Evolutionary conservation across 2,329 filamentous ascomycete genomes (phyloP), one percentile per base, ranked within the genome.

Genomic region (Fonsecaea nubica): DNA sequence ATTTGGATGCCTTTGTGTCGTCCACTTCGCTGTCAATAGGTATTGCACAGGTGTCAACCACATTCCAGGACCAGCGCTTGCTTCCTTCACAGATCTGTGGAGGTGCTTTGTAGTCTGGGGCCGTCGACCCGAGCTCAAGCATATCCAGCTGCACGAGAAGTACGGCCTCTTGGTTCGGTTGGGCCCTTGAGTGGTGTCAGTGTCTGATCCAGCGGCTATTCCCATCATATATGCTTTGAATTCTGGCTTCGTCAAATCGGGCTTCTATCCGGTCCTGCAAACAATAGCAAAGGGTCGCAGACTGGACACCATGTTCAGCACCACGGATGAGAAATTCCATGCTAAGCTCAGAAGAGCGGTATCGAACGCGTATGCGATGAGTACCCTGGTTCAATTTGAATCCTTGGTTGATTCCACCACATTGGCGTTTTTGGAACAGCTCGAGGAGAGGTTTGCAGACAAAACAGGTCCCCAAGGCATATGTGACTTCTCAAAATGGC

Each of bases 371-470:
- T 82, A 82, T 65, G 76, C 78, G 1, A 77, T 83, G 75, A 78
- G 73, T 21, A 80, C 66, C 3, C 55, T 69, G 35, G 64, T 69
- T 7, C 61, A 64, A 36, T 67, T 69, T 30, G 92, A 95, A 74
- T 90, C 91, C 0, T 89, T 92, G 36, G 91, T 94, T 38, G 90
- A 92, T 75, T 89, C 87, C 71, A 92, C 90, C 0, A 89, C 89
- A 0, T 85, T 86, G 69, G 80, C 90, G 1, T 93, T 92, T 75
- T 83, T 93, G 12, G 77, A 82, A 30, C 86, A 87, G 75, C 89
- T 87, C 0, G 81, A 86, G 69, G 79, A 81, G 1, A 74, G 88
- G 3, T 89, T 83, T 70, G 82, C 80, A 12, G 86, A 87, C 65
- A 69, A 4, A 68, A 36, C 53, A 18, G 53, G 61, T 3, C 36